Evolutionary conservation across 2,329 filamentous ascomycete species (phyloP).

Genomic region (Penicillium olsonii): DNA sequence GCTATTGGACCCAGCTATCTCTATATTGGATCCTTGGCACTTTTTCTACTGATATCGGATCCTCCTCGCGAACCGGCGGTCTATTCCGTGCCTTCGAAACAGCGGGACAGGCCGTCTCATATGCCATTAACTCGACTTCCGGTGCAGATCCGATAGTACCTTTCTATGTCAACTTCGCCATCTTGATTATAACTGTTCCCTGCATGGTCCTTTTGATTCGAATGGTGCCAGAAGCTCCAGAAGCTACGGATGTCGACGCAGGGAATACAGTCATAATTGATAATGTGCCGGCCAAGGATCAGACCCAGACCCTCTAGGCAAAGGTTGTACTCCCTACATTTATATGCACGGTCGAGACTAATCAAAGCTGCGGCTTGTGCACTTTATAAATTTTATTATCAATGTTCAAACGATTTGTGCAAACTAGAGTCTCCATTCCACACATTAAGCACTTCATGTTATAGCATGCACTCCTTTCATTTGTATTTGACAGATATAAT

Average conservation of each 20-base stretch:
- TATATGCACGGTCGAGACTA: no score
- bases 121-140: background rate
- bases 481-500: no score
- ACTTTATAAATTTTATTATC: no score
- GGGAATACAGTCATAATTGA: background rate
- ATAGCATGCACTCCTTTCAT: no score
- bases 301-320: no score
- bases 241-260: background rate
- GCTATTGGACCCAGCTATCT: background rate
- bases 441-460: no score
- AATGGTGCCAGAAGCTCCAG: background rate
- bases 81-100: background rate
- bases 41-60: background rate
- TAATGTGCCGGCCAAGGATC: background rate
- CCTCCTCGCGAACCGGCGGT: background rate
- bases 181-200: background rate
- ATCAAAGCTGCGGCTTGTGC: no score
- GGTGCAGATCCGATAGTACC: background rate
- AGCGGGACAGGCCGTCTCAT: background rate
- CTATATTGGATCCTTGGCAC: background rate
- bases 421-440: no score
- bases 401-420: no score
- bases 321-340: no score
- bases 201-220: background rate
- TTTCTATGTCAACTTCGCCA: constrained; percentile 1